Conservation (phyloP, 441 rosid species). For the Geranium incanum region DNA sequence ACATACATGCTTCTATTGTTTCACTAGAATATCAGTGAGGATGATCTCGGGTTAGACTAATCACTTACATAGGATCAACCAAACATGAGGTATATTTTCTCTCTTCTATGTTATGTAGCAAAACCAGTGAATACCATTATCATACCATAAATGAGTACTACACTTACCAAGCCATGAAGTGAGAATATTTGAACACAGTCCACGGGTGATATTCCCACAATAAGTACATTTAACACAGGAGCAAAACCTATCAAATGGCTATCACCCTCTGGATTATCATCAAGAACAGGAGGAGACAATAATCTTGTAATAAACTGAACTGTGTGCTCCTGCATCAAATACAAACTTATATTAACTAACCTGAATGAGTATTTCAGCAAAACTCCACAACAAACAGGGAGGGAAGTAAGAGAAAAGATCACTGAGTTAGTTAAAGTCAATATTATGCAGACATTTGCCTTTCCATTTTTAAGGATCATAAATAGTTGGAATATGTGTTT, state of each 20-base stretch:
- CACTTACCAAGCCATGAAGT: constrained; percentile 65
- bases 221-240: constrained; percentile 59
- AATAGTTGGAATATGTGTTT: constrained; percentile 9
- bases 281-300: constrained; percentile 56
- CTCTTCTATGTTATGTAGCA: not conserved
- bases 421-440: not conserved
- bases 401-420: constrained; percentile 5
- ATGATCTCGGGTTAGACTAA: not conserved
- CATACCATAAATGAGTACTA: not conserved
- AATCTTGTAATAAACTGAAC: constrained; percentile 59
- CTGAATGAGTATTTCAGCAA: constrained; percentile 3
- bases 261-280: constrained; percentile 34
- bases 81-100: not conserved
- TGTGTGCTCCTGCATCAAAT: constrained; percentile 52
- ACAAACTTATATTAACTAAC: constrained; percentile 1
- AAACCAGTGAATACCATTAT: not conserved
- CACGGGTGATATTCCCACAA: constrained; percentile 59
- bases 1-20: not conserved
- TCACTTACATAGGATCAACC: not conserved
- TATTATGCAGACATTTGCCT: constrained; percentile 12
- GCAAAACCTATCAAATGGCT: constrained; percentile 59
- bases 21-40: not conserved
- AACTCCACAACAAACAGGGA: not conserved
- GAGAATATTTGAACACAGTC: constrained; percentile 75
- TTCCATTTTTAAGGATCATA: constrained; percentile 7